Evolutionary conservation across 2,329 filamentous ascomycete genomes (phyloP).

Genomic region (Arthrobotrys pseudoclavata): DNA sequence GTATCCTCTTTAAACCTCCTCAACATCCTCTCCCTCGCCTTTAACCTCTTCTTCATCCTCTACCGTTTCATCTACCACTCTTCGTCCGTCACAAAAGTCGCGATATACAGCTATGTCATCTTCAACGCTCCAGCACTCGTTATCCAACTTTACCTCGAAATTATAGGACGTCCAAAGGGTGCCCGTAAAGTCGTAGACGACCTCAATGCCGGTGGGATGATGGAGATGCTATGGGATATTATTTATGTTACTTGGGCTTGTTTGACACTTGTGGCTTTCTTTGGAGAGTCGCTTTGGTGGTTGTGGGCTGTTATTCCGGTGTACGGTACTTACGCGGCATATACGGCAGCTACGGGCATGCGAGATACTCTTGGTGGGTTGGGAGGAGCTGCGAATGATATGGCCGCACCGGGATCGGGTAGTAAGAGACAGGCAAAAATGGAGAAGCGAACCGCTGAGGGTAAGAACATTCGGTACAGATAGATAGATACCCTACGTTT

Average conservation of each 20-base stretch:
- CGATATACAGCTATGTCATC: constrained; percentile 76
- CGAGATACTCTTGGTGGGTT: constrained; percentile 67
- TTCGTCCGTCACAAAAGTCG: constrained; percentile 66
- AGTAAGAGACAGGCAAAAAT: constrained; percentile 72
- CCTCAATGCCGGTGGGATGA: constrained; percentile 86
- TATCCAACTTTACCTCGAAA: constrained; percentile 88
- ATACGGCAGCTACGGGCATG: constrained; percentile 69
- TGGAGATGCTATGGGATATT: constrained; percentile 98
- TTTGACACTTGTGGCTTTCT: constrained; percentile 77
- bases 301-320: constrained; percentile 70
- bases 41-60: constrained; percentile 82
- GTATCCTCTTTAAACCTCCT: constrained; percentile 81
- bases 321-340: constrained; percentile 69
- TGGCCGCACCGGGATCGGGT: constrained; percentile 66
- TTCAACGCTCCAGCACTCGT: constrained; percentile 80
- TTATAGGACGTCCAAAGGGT: constrained; percentile 79
- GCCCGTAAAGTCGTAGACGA: constrained; percentile 79
- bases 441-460: constrained; percentile 67
- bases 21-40: constrained; percentile 78
- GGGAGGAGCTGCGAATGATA: constrained; percentile 62
- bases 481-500: constrained; percentile 17
- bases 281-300: constrained; percentile 86
- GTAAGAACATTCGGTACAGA: constrained; percentile 50
- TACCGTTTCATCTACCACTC: constrained; percentile 75
- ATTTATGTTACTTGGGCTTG: constrained; percentile 93